phyloP scores from a whole-genome alignment of 257 asterid genomes.

The Buddleja alternifolia region DNA sequence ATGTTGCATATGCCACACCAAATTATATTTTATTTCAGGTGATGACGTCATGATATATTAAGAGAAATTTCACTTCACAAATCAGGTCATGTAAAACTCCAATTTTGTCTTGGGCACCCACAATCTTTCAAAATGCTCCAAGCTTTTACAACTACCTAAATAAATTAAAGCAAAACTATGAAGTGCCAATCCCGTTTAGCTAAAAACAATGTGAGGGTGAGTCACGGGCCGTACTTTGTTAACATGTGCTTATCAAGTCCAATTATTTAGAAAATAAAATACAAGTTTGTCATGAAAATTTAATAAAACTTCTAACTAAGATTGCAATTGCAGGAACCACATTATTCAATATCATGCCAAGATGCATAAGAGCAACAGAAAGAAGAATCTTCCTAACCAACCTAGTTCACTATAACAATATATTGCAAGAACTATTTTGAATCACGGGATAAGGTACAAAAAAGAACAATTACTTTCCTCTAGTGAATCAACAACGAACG shows the following conservation, averaged over 20 bases:
- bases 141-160: not conserved
- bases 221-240: not conserved
- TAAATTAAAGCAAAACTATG: not conserved
- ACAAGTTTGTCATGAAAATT: no score
- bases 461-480: slow-evolving; percentile 13
- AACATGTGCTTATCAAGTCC: not conserved
- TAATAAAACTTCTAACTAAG: no score
- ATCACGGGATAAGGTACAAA: not conserved
- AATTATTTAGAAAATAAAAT: not conserved
- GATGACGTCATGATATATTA: no score
- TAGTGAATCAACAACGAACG: slow-evolving; percentile 8
- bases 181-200: not conserved
- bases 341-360: no score
- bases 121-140: not conserved
- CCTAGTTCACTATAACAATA: not conserved
- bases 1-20: no score
- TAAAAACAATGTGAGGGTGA: not conserved
- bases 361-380: not conserved
- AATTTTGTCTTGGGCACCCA: not conserved
- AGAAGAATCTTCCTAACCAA: not conserved
- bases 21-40: no score
- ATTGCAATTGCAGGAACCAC: not conserved
- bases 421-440: not conserved
- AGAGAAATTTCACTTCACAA: no score
- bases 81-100: not conserved